A percentile compares a stretch with the other conserved stretches of the same genome.
Conservation (phyloP, 2,329 filamentous ascomycete genomes). For the Ascochyta clinopodiicola region DNA sequence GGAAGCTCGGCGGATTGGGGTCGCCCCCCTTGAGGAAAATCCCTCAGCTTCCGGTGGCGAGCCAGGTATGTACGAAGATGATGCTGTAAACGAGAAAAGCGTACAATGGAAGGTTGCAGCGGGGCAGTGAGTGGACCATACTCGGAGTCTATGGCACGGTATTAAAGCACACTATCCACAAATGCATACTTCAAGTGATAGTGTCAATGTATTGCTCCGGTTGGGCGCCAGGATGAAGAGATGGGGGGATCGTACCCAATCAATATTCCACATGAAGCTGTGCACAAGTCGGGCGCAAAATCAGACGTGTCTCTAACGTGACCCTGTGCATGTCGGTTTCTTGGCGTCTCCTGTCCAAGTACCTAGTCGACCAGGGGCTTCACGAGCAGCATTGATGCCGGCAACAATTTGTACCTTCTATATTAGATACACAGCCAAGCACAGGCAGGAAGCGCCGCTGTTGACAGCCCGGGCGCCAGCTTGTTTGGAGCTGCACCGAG, state of each 20-base stretch:
- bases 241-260: background rate
- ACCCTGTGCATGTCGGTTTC: background rate
- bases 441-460: background rate
- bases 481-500: background rate
- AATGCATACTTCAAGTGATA: background rate
- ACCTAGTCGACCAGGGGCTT: background rate
- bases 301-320: slow-evolving; percentile 5
- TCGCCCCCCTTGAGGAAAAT: slow-evolving; percentile 39
- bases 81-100: slow-evolving; percentile 4
- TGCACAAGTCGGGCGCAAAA: background rate
- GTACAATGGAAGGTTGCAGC: slow-evolving; percentile 1
- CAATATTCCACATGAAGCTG: background rate
- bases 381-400: background rate
- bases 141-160: background rate
- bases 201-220: background rate
- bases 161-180: background rate
- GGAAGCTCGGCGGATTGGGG: slow-evolving; percentile 52
- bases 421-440: slow-evolving; percentile 1
- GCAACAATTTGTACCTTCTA: background rate
- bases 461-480: background rate
- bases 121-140: background rate
- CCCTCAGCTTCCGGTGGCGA: background rate
- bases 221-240: background rate
- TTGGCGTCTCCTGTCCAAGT: background rate
- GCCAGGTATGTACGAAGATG: background rate